phyloP scores from a whole-genome alignment of 331 rosid genomes.

The Dryas integrifolia region DNA sequence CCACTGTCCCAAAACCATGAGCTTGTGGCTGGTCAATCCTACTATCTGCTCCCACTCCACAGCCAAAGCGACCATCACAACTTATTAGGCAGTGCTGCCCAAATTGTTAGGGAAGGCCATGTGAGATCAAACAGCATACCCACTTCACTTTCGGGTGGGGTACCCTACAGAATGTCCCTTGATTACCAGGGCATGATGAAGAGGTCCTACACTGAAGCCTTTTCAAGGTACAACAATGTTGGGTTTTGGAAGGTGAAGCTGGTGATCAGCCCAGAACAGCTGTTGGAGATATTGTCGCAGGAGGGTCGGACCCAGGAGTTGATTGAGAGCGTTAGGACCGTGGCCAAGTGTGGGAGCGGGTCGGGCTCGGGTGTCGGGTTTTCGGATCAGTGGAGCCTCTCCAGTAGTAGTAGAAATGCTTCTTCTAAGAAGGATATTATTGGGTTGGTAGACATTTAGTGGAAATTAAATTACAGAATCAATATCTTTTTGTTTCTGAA shows the following conservation, averaged over 20 bases:
- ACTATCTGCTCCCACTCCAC: constrained; percentile 57
- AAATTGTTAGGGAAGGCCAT: constrained; percentile 47
- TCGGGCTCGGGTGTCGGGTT: constrained; percentile 33
- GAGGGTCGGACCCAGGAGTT: constrained; percentile 60
- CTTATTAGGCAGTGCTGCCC: not conserved
- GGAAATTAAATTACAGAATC: not conserved
- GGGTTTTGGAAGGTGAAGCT: constrained; percentile 83
- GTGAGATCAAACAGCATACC: constrained; percentile 66
- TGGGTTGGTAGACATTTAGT: constrained; percentile 38
- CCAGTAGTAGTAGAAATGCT: constrained; percentile 56
- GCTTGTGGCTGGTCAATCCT: constrained; percentile 57
- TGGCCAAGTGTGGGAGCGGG: constrained; percentile 66
- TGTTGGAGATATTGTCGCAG: constrained; percentile 66
- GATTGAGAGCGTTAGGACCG: constrained; percentile 73
- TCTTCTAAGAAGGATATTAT: constrained; percentile 45
- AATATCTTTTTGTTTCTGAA: not conserved
- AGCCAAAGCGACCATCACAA: constrained; percentile 12
- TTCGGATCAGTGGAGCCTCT: constrained; percentile 75
- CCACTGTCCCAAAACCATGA: constrained; percentile 53
- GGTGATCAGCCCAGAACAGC: constrained; percentile 60
- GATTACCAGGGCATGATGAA: constrained; percentile 59
- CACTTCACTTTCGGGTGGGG: constrained; percentile 14
- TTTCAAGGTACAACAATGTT: constrained; percentile 31
- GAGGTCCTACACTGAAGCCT: constrained; percentile 47
- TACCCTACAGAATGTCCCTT: constrained; percentile 71